Evolutionary conservation across 306 rosid species (phyloP), one percentile per base, ranked within the genome.

Genomic region (Lablab purpureus): DNA sequence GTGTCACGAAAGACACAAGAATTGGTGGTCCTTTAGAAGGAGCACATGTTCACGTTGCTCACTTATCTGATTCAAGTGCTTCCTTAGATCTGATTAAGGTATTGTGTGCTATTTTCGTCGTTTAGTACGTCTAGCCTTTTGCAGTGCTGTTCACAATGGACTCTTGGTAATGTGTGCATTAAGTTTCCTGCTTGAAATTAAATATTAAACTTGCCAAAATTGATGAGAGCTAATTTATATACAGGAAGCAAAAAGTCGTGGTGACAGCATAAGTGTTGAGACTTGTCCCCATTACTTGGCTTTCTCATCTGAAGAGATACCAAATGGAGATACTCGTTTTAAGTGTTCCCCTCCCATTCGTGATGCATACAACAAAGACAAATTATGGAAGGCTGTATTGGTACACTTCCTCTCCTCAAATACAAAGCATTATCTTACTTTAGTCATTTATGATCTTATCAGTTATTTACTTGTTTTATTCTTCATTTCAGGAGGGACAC

Each of bases 341-440:
- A 95, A 95, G 89, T 95, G 99, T 84, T 85, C 98, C 79, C 99
- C 99, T 2, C 99, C 99, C 40, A 91, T 92, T 64, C 94, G 99
- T 28, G 89, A 90, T 41, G 90, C 91, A 71, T 84, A 71, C 81
- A 95, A 95, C 88, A 87, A 47, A 71, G 93, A 90, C 81, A 95
- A 83, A 66, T 84, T 95, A 65, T 91, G 97, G 98, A 83, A 87
- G 67, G 99, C 96, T 75, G 64, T 92, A 74, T 43, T 90, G 90
- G 99, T 92, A 87, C 27, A 67, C 55, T 75, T 55, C 46, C 64
- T 40, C 65, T 71, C 59, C 43, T 43, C 27, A 47, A 43, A 95
- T 59, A 10, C 72, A 54, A 45, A 60, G 45, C 34, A 58, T 79
- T 54, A 9, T 66, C 62, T 19, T 87, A 87, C 97, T 1, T 71